Conservation (phyloP, 192 early-diverging fungal species). For the Dimargaris xerosporica region DNA sequence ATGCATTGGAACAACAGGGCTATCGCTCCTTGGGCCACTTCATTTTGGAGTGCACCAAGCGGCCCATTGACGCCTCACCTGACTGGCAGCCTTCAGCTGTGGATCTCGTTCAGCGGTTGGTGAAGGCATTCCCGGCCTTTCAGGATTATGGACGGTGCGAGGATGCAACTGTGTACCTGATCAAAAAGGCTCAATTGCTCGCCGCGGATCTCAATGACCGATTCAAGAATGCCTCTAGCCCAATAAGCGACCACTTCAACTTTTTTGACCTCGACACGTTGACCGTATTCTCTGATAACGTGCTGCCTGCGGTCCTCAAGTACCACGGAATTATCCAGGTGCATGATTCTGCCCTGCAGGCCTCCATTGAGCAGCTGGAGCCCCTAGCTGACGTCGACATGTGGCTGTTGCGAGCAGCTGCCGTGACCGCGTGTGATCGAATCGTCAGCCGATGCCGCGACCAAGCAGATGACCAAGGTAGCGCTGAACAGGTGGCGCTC, state of each 20-base stretch:
- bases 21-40: conserved; percentile 53
- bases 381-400: conserved; percentile 31
- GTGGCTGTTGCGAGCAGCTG: conserved; percentile 50
- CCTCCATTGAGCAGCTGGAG: conserved; percentile 28
- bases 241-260: conserved; percentile 27
- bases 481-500: conserved; percentile 22
- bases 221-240: conserved; percentile 33
- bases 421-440: conserved; percentile 42
- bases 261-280: conserved; percentile 47
- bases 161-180: conserved; percentile 43
- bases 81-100: conserved; percentile 27
- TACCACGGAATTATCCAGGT: conserved; percentile 33
- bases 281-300: conserved; percentile 64
- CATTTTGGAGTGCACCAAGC: conserved; percentile 42
- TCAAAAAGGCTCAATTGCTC: conserved; percentile 64
- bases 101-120: conserved; percentile 39
- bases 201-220: conserved; percentile 42
- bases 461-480: conserved; percentile 3
- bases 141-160: conserved; percentile 39
- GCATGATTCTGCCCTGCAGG: conserved; percentile 25
- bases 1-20: conserved; percentile 37
- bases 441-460: conserved; percentile 27
- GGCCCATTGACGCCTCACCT: conserved; percentile 12
- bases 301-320: conserved; percentile 48
- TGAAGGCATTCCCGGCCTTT: conserved; percentile 49